Evolutionary conservation across 2,329 filamentous ascomycete species (phyloP).

Genomic region (Ambrosiella beaveri): DNA sequence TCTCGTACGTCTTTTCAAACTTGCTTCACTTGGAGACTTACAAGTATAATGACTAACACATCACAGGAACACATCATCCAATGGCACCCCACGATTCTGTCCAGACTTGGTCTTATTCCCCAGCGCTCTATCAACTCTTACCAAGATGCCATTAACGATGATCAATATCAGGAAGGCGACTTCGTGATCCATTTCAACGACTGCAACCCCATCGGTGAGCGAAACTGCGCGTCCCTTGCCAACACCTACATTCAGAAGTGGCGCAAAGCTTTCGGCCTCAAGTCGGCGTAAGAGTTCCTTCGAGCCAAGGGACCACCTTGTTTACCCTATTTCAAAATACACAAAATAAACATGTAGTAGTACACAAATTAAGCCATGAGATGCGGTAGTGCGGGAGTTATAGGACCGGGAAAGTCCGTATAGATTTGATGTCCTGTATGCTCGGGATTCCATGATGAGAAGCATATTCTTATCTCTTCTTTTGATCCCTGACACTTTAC

Average conservation of each 20-base stretch:
- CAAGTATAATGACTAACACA: slow-evolving; percentile 2
- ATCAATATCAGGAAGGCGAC: slow-evolving; percentile 65
- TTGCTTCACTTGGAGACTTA: neutral
- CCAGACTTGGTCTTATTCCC: slow-evolving; percentile 76
- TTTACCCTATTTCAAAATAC: no score
- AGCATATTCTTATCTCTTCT: neutral
- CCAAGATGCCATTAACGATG: slow-evolving; percentile 35
- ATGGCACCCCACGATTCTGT: slow-evolving; percentile 93
- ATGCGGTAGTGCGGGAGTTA: no score
- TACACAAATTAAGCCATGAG: neutral
- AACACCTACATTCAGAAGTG: slow-evolving; percentile 31
- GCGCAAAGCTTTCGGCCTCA: slow-evolving; percentile 26
- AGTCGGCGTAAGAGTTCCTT: slow-evolving; percentile 20
- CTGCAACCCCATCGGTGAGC: slow-evolving; percentile 41
- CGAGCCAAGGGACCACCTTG: neutral
- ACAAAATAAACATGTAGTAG: neutral
- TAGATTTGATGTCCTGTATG: no score
- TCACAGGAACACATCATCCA: slow-evolving; percentile 68
- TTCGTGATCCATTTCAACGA: slow-evolving; percentile 63
- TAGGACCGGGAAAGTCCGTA: no score
- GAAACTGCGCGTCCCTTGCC: slow-evolving; percentile 58
- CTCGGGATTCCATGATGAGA: neutral
- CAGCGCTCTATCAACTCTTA: slow-evolving; percentile 75
- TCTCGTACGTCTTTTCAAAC: slow-evolving; percentile 39
- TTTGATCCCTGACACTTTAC: slow-evolving; percentile 1